These are phyloP conservation scores for Dysphania ambrosioides DNA, from an alignment of 148 eudicot species.

Conservation along the genomic window DNA sequence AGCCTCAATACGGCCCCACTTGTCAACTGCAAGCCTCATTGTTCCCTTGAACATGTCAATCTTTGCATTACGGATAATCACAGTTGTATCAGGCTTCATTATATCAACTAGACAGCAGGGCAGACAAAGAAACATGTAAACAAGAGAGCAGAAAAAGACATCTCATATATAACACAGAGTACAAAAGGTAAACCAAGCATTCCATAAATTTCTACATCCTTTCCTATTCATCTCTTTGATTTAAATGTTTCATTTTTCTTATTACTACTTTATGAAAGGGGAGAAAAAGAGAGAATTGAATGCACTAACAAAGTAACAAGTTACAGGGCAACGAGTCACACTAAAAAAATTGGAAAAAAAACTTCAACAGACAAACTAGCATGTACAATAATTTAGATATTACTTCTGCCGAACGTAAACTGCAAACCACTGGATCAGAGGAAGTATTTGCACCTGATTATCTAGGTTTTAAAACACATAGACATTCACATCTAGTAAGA, in stretches of 20 bases:
- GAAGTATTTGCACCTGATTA: background rate
- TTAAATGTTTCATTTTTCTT: background rate
- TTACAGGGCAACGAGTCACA: background rate
- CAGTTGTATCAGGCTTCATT: slow-evolving; percentile 42
- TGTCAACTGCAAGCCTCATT: slow-evolving; percentile 49
- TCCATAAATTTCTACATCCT: background rate
- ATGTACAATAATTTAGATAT: background rate
- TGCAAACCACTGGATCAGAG: background rate
- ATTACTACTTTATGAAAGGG: background rate
- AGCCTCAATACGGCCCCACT: slow-evolving; percentile 46
- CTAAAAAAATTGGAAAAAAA: too few species aligned
- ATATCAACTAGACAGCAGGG: slow-evolving; percentile 35
- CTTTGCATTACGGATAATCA: slow-evolving; percentile 39
- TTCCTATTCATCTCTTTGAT: background rate
- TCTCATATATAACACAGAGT: background rate
- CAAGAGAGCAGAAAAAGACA: background rate
- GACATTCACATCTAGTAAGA: background rate
- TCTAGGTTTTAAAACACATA: background rate
- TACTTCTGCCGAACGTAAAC: background rate
- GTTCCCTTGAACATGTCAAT: slow-evolving; percentile 47
- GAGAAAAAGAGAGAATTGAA: background rate
- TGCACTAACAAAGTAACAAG: background rate
- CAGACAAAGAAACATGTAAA: background rate
- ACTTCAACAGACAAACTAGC: background rate
- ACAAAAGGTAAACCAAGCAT: background rate